Base-by-base conservation (phyloP, 106 monocot genomes). In the Dendrobium officinale region DNA sequence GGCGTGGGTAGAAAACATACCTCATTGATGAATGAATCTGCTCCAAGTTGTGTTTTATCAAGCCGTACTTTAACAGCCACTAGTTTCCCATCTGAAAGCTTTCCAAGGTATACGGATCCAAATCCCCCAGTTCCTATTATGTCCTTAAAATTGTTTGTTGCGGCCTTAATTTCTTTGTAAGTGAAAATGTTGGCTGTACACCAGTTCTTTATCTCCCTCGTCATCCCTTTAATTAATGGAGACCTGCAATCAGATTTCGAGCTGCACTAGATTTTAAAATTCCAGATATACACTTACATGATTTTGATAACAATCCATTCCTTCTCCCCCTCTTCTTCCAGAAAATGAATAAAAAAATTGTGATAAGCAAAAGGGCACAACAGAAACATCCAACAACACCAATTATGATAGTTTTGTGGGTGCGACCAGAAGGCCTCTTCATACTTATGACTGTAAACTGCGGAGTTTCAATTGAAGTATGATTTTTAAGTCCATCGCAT, bases 21-120 rank as follows among this genome's bases (percentile, higher is more conserved):
- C 86, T 89, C 89, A 61, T 89, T 89, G 41, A 89, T 47, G 72
- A 89, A 89, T 55, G 86, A 89, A 77, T 89, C 86, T 37, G 89
- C 81, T 59, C 86, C 84, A 41, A 81, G 83, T 77, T 89, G 86
- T 72, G 89, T 83, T 84, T 77, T 81, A 37, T 89, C 89, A 72
- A n/a, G 70, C 2, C 89, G 79, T 44, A 86, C 86, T 86, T 86
- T 86, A 10, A 86, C 83, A 11, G 86, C 86, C 31, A 86, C 86
- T 54, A 83, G 27, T 80, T 86, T 86, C 18, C 83, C 86, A 77
- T 83, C 86, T 18, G 80, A 66, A 40, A 86, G 73, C 33, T 86
- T 83, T 48, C 86, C 86, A 77, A 80, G 83, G 80, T 83, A 86
- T 47, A 86, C 45, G 24, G 76, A 83, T 66, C 86, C 86, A 80